These are phyloP conservation scores for Stevia rebaudiana DNA, from an alignment of 140 eudicot genomes.

Conservation along the genomic window DNA sequence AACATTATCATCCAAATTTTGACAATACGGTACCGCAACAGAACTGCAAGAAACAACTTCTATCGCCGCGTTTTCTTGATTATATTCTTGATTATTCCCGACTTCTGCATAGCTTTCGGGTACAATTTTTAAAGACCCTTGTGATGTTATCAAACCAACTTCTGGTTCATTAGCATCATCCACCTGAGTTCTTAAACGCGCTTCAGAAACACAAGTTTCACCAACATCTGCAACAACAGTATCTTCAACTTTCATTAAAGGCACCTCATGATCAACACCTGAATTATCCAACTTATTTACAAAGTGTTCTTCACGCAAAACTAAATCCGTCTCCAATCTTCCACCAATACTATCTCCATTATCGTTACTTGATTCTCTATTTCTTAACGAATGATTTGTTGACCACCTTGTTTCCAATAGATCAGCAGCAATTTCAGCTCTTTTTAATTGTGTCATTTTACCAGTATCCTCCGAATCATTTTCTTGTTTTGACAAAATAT, in stretches of 20 bases:
- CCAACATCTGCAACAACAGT: not conserved
- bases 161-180: constrained; percentile 15
- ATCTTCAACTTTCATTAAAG: constrained; percentile 18
- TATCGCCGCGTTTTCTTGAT: constrained; percentile 15
- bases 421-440: constrained; percentile 97
- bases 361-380: constrained; percentile 25
- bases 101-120: constrained; percentile 32
- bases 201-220: constrained; percentile 7
- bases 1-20: constrained; percentile 8
- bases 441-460: constrained; percentile 47
- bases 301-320: constrained; percentile 27
- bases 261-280: constrained; percentile 19
- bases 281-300: constrained; percentile 26
- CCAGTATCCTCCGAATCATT: constrained; percentile 28
- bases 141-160: constrained; percentile 27
- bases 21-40: constrained; percentile 20
- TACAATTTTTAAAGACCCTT: constrained; percentile 16
- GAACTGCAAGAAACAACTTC: constrained; percentile 33
- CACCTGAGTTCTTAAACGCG: constrained; percentile 17
- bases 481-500: constrained; percentile 26
- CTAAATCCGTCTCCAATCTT: constrained; percentile 19
- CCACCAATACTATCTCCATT: constrained; percentile 29
- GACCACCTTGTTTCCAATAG: constrained; percentile 88
- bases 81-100: constrained; percentile 12
- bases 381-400: constrained; percentile 50